Percentiles rank a stretch among this genome's conserved stretches.
Evolutionary conservation across 2,329 filamentous ascomycete genomes (phyloP).

Genomic region (Trichoderma citrinoviride): DNA sequence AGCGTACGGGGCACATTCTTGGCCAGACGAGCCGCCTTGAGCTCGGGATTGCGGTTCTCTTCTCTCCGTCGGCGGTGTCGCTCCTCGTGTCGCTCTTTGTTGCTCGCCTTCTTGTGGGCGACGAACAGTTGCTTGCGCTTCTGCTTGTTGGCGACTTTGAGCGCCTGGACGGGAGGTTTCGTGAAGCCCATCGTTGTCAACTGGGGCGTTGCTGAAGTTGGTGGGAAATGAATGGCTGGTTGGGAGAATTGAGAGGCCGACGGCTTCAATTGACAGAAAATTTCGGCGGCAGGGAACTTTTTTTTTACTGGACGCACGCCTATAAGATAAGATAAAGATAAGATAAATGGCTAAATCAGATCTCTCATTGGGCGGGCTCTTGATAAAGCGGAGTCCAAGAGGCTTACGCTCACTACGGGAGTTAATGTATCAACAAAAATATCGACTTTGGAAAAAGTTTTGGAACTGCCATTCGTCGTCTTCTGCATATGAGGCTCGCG

Average conservation of each 20-base stretch:
- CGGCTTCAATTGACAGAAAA: conserved; percentile 28
- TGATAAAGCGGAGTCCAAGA: fast-evolving
- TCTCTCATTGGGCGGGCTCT: fast-evolving
- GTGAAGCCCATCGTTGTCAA: conserved; percentile 34
- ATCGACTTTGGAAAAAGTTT: conserved; percentile 28
- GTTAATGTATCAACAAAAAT: conserved; percentile 19
- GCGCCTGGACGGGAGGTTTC: conserved; percentile 38
- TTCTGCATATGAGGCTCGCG: neutral
- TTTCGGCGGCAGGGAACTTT: conserved; percentile 38
- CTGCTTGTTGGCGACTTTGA: conserved; percentile 69
- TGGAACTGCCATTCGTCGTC: neutral
- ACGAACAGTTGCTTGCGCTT: conserved; percentile 75
- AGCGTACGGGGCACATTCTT: conserved; percentile 78
- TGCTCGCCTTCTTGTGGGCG: conserved; percentile 72
- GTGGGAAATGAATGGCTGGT: conserved; percentile 12
- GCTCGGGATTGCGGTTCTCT: conserved; percentile 76
- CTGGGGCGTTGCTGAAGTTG: neutral
- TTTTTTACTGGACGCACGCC: conserved; percentile 4
- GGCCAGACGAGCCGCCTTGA: conserved; percentile 69
- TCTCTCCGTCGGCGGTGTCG: conserved; percentile 78
- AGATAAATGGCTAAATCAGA: fast-evolving
- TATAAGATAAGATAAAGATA: neutral
- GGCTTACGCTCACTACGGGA: conserved; percentile 22
- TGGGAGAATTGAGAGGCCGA: conserved; percentile 6
- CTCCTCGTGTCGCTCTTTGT: conserved; percentile 71